phyloP scores from a whole-genome alignment of 2,329 filamentous ascomycete species.

The Beauveria caledonica region DNA sequence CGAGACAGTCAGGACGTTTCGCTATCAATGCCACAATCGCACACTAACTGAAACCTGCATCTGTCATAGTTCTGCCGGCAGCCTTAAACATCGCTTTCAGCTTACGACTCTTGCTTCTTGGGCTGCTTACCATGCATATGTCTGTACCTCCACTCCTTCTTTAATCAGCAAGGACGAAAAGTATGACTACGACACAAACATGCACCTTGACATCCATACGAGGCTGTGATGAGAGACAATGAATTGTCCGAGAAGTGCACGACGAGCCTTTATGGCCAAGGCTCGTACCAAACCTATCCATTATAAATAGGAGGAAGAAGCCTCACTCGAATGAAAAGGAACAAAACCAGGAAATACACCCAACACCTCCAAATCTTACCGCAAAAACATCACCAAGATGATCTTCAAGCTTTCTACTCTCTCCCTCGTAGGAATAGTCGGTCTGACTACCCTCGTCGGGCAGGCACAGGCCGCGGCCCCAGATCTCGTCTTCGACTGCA shows the following conservation, averaged over 20 bases:
- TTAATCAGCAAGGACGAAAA: background rate
- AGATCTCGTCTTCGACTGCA: constrained; percentile 16
- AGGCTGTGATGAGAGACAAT: background rate
- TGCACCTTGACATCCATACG: background rate
- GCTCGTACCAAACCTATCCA: background rate
- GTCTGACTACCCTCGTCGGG: background rate
- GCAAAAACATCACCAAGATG: background rate
- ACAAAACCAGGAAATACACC: background rate
- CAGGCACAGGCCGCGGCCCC: constrained; percentile 11
- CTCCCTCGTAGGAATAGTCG: background rate
- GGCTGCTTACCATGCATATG: background rate
- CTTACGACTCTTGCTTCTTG: too few species aligned
- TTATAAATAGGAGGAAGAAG: background rate
- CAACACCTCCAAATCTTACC: background rate
- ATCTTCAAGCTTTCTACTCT: background rate
- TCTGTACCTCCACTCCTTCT: background rate
- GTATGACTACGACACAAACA: background rate
- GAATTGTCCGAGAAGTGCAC: background rate
- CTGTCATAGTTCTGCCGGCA: background rate
- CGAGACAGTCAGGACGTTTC: background rate
- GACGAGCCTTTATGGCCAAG: background rate
- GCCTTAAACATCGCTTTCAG: too few species aligned
- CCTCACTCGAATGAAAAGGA: background rate
- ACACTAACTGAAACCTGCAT: background rate
- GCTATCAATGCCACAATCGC: background rate